A percentile compares a stretch with the other conserved stretches of the same genome.
These are phyloP conservation scores for Boechera stricta DNA, from an alignment of 345 rosid species.

Conservation along the genomic window DNA sequence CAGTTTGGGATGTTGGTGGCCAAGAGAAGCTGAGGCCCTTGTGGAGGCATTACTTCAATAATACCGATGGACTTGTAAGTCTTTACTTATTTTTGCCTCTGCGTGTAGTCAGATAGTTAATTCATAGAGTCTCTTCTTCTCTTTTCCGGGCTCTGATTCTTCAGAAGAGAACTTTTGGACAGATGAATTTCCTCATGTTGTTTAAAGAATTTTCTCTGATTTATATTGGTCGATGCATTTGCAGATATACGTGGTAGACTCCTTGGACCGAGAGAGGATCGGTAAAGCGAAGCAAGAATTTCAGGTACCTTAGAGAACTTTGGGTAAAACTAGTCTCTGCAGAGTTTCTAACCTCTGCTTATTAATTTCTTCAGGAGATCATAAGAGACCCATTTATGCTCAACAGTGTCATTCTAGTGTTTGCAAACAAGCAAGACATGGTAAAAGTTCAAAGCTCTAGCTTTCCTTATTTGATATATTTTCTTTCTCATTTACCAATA, in stretches of 20 bases:
- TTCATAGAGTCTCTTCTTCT: slow-evolving; percentile 4
- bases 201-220: slow-evolving; percentile 1
- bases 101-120: background rate
- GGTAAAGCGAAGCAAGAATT: slow-evolving; percentile 89
- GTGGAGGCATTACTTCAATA: slow-evolving; percentile 99
- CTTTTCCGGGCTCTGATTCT: background rate
- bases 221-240: slow-evolving; percentile 9
- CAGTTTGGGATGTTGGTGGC: slow-evolving; percentile 99
- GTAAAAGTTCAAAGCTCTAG: slow-evolving; percentile 50
- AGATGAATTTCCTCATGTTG: slow-evolving; percentile 17
- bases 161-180: background rate
- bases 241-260: slow-evolving; percentile 97
- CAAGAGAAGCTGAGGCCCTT: slow-evolving; percentile 97
- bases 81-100: background rate
- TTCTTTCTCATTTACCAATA: background rate
- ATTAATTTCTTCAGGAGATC: slow-evolving; percentile 61
- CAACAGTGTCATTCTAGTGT: slow-evolving; percentile 90
- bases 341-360: slow-evolving; percentile 37
- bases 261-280: slow-evolving; percentile 97
- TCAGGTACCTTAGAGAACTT: slow-evolving; percentile 60
- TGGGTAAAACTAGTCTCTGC: slow-evolving; percentile 17
- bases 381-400: slow-evolving; percentile 98
- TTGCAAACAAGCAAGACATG: slow-evolving; percentile 99
- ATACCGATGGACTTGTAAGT: slow-evolving; percentile 96
- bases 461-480: background rate